These are phyloP conservation scores for Panaeolus cyanescens DNA, from an alignment of 768 basidiomycete genomes.

Conservation along the genomic window DNA sequence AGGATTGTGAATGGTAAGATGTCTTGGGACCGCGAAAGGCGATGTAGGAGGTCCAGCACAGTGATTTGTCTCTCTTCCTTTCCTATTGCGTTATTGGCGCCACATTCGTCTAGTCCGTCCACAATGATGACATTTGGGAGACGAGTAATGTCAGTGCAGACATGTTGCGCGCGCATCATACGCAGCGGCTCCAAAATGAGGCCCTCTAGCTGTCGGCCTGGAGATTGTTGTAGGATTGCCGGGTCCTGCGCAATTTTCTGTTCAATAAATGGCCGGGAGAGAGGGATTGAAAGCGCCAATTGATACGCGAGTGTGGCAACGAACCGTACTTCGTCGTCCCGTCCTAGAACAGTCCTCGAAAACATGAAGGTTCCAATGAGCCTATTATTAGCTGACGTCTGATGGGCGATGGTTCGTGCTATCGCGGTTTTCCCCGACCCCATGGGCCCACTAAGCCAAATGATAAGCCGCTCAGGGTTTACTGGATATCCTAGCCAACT, in stretches of 20 bases:
- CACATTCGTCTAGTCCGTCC: conserved; percentile 31
- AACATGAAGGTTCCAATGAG: conserved; percentile 24
- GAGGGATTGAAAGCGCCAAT: conserved; percentile 11
- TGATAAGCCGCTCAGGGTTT: not conserved
- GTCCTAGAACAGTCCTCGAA: conserved; percentile 5
- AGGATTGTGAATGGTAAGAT: conserved; percentile 17
- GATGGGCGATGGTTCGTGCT: conserved; percentile 30
- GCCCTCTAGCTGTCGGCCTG: conserved; percentile 11
- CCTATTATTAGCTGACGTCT: not conserved
- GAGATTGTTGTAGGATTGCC: conserved; percentile 5
- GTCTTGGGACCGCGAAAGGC: conserved; percentile 3
- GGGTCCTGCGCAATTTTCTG: conserved; percentile 7
- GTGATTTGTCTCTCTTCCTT: not conserved
- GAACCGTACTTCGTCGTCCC: conserved; percentile 5
- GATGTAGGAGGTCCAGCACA: conserved; percentile 16
- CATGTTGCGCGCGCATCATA: not conserved
- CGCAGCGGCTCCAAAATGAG: conserved; percentile 14
- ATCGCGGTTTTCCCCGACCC: conserved; percentile 30
- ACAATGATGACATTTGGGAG: conserved; percentile 11
- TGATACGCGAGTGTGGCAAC: conserved; percentile 24
- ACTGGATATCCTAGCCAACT: not conserved
- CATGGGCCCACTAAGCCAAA: conserved; percentile 25
- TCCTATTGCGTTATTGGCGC: not conserved
- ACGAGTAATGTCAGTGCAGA: not conserved
- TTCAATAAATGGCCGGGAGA: conserved; percentile 6